Evolutionary conservation across 768 basidiomycete species (phyloP).

Genomic region (Tricholoma terreum): DNA sequence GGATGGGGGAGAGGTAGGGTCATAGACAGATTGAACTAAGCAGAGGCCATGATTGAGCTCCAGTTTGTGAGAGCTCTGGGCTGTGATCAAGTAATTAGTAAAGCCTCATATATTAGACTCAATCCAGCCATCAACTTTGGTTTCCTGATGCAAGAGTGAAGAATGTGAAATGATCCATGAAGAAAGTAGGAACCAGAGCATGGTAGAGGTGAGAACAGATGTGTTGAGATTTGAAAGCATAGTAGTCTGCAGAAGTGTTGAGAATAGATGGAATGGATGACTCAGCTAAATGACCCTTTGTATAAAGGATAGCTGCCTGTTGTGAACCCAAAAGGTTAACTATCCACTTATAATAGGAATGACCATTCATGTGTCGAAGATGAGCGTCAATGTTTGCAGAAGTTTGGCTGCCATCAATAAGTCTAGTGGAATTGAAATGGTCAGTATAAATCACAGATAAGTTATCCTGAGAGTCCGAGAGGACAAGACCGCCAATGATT

Average conservation of each 20-base stretch:
- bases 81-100: not conserved
- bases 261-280: not conserved
- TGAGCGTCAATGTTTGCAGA: conserved; percentile 5
- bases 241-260: no score
- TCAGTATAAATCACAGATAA: conserved; percentile 15
- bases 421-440: conserved; percentile 19
- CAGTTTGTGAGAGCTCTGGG: not conserved
- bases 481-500: conserved; percentile 12
- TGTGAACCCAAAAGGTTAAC: not conserved
- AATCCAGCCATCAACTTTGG: conserved; percentile 18
- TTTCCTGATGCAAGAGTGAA: no score
- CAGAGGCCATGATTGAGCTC: not conserved
- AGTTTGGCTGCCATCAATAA: conserved; percentile 15
- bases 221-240: no score
- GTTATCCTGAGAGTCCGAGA: not conserved
- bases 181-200: no score
- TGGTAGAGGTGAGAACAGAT: no score
- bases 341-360: conserved; percentile 24
- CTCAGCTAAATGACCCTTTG: conserved; percentile 4
- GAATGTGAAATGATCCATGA: no score
- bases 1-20: conserved; percentile 8
- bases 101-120: conserved; percentile 13
- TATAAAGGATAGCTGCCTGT: not conserved
- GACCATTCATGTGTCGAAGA: conserved; percentile 16
- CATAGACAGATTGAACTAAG: not conserved